A percentile compares a stretch with the other conserved stretches of the same genome.
phyloP scores from a whole-genome alignment of 2,329 filamentous ascomycete genomes.

The Aspergillus terreus region DNA sequence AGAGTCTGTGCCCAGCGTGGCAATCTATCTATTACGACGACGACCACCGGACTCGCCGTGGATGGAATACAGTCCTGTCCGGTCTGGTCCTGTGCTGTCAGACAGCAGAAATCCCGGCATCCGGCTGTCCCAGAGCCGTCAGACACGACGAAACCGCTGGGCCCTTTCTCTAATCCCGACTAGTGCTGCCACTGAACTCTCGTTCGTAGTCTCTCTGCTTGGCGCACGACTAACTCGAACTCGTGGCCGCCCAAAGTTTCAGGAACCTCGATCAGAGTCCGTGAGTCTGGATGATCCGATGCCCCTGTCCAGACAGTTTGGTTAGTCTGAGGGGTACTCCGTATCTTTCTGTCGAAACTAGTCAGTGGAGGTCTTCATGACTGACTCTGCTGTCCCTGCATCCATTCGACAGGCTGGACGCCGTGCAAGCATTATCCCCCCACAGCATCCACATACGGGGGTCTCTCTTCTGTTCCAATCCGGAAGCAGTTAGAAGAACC shows the following conservation, averaged over 20 bases:
- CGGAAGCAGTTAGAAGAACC: not conserved
- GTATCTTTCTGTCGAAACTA: too few species aligned
- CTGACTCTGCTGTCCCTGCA: too few species aligned
- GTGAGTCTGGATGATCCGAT: not conserved
- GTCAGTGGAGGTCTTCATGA: too few species aligned
- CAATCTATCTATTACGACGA: too few species aligned
- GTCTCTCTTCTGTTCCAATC: slow-evolving; percentile 4
- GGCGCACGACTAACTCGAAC: not conserved
- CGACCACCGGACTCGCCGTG: too few species aligned
- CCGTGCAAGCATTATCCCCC: slow-evolving; percentile 3
- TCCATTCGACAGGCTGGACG: slow-evolving; percentile 4
- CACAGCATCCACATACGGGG: slow-evolving; percentile 7
- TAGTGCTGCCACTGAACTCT: not conserved
- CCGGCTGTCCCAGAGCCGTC: not conserved
- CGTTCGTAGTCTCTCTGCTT: slow-evolving; percentile 1
- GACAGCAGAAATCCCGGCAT: not conserved
- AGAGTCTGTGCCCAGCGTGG: too few species aligned
- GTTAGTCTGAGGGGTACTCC: not conserved
- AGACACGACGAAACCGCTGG: not conserved
- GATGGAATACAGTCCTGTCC: not conserved
- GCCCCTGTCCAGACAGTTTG: too few species aligned
- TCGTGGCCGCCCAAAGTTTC: slow-evolving; percentile 8
- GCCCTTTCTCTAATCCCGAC: not conserved
- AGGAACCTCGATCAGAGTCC: slow-evolving; percentile 1
- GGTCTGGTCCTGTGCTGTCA: not conserved